Evolutionary conservation across 2,329 filamentous ascomycete genomes (phyloP), one percentile per base, ranked within the genome.

Genomic region (Colletotrichum sp.): DNA sequence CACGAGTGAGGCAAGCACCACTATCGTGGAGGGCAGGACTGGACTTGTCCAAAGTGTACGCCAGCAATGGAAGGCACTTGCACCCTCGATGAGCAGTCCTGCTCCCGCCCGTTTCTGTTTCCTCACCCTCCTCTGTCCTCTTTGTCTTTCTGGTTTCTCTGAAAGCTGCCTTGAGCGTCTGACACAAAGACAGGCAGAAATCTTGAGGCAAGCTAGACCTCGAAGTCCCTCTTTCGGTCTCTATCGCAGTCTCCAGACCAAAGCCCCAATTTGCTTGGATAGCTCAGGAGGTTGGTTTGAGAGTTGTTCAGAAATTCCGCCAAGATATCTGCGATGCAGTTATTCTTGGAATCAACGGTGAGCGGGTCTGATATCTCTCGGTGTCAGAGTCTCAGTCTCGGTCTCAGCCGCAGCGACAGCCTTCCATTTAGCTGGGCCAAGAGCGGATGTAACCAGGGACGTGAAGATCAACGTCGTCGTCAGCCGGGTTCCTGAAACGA

Each of bases 391-490:
- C 64, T 76, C 49, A 62, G 73, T 69, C 55, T 76, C 52, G 49
- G 70, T 73, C 64, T 76, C 73, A 76, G 62, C 63, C 59, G 57
- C 36, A 76, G 69, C 57, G 32, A n/a, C 57, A 30, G 32, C 32
- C 64, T 69, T 52, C 18, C 63, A 76, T 68, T 59, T 76, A 59
- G 57, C 18, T 68, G 57, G 28, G 36, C 60, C 32, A 52, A 44
- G 63, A 71, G 65, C 73, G 70, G 59, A 62, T 76, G 70, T 49
- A 76, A 76, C 64, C 73, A 44, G 30, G 57, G 26, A n/a, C 59
- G 59, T 34, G 64, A 36, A 73, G 73, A 76, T 73, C 64, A 69
- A 73, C 32, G 70, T 68, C 30, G 73, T 76, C 57, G 57, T 64
- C 21, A 52, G 28, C 70, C 57, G 24, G 63, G 70, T 64, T 52